Evolutionary conservation across 768 basidiomycete genomes (phyloP), one percentile per base, ranked within the genome.

Genomic region (Psilocybe cyanescens): DNA sequence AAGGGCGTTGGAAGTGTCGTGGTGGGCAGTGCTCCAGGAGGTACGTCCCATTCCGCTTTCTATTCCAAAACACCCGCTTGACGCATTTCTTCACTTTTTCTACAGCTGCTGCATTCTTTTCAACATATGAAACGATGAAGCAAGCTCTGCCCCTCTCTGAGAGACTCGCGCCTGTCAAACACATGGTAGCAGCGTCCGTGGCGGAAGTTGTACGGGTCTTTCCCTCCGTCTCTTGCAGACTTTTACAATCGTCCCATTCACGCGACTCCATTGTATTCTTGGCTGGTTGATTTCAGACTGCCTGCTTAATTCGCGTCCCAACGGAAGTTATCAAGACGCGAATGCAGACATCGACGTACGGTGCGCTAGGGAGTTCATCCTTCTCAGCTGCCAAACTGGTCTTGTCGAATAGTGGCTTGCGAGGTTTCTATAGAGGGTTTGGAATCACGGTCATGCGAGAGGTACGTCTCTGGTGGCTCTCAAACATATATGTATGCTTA

Each of bases 311-410:
- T 54, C 91, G 96, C 51, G 96, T 99, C 2, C 96, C 96, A 1
- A 97, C 96, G 0, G 97, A 98, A 73, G 91, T 99, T 31, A 90
- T 98, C 76, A 99, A 99, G 74, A 96, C 94, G 8, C 85, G 96
- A 3, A 89, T 86, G 60, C 97, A 98, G 71, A 95, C 95, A 0
- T 89, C 90, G 16, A 85, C 84, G 8, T 95, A 96, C 67, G 82
- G 81, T 7, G 73, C 77, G 3, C 69, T 80, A 14, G 83, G 83
- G 1, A 70, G 75, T 31, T 88, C 90, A 0, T 93, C 92, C 0
- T 71, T 87, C 8, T 75, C 84, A 0, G 83, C 88, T 0, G 86
- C 88, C 9, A 81, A 75, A 48, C 73, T 85, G 28, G 78, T 91
- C 1, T 68, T 89, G 59, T 72, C 76, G 8, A 82, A 80, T 14